Evolutionary conservation across 2,329 filamentous ascomycete species (phyloP), one percentile per base, ranked within the genome.

Genomic region (Juglanconis juglandina): DNA sequence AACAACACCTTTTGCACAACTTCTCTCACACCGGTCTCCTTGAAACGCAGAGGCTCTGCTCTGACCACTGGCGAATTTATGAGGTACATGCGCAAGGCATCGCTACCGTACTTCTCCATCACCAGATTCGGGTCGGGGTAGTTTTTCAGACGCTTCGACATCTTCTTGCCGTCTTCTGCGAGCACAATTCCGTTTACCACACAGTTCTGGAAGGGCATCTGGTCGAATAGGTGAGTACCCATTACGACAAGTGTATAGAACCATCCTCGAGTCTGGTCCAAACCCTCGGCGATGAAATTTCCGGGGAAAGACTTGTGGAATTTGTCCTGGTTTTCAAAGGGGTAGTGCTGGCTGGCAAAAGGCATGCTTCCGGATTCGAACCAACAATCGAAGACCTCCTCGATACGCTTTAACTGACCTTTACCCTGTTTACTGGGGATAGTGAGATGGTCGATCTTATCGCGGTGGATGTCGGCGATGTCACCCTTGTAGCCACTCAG

Each of bases 351-450:
- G 66, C 89, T 92, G 47, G 91, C 90, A 71, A 96, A 97, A 2
- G 93, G 93, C 93, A 97, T 97, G 71, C 90, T 93, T 63, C 93
- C 93, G 48, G 92, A 96, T 75, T 97, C 93, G 65, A 96, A 96
- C 92, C 93, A 97, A 72, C 93, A 97, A 76, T 97, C 93, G 68
- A 97, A 96, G 4, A 97, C 91, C 72, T 96, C 92, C 55, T 92
- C 88, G 9, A 95, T 83, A 66, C 93, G 87, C 68, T 83, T 87
- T 64, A 97, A 78, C n/a, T 83, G 81, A 24, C 92, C 93, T 71
- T 94, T 96, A 67, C 93, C 93, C 76, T 88, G 83, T 75, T 91
- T 90, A 72, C 91, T 96, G 1, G 93, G 93, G 65, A 98, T 97
- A 49, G 92, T 96, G 73, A 98, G 96, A 67, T 92, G 81, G 70